Evolutionary conservation across 805 yeast genomes (phyloP).

Genomic region (Schwanniomyces yamadae): DNA sequence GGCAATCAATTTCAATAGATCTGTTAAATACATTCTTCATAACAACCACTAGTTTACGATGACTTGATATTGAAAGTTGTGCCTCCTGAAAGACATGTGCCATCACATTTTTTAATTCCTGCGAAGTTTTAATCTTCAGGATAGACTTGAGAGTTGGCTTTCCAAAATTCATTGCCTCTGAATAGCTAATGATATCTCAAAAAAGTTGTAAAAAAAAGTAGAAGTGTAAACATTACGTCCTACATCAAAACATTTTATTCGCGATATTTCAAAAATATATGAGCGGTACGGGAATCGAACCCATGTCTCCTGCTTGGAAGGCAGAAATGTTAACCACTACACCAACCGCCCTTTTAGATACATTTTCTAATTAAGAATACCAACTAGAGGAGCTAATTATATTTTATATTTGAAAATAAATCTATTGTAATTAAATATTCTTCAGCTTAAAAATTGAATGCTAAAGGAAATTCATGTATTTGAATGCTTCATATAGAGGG

Average conservation of each 20-base stretch:
- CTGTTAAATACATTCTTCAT: slow-evolving; percentile 57
- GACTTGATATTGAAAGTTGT: slow-evolving; percentile 71
- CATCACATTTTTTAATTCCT: slow-evolving; percentile 39
- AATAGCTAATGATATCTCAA: not conserved
- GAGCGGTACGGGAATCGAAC: slow-evolving; percentile 93
- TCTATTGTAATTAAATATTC: too few relatives aligned
- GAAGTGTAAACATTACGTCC: slow-evolving; percentile 1
- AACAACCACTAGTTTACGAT: slow-evolving; percentile 67
- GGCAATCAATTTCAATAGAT: slow-evolving; percentile 51
- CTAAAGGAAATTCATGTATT: too few relatives aligned
- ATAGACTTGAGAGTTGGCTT: slow-evolving; percentile 17
- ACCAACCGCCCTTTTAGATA: slow-evolving; percentile 77
- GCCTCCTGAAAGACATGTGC: slow-evolving; percentile 79
- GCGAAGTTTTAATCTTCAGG: slow-evolving; percentile 17
- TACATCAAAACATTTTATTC: not conserved
- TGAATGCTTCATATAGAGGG: too few relatives aligned
- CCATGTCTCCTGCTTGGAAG: slow-evolving; percentile 94
- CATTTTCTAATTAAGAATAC: too few relatives aligned
- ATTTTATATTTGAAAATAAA: too few relatives aligned
- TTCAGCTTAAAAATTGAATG: too few relatives aligned
- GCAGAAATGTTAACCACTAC: slow-evolving; percentile 91
- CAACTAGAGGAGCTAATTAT: too few relatives aligned
- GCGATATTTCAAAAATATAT: slow-evolving; percentile 30
- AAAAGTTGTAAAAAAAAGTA: not conserved
- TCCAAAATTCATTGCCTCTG: slow-evolving; percentile 4